phyloP scores from a whole-genome alignment of 805 yeast species.

The Saccharomycopsis fibuligera region DNA sequence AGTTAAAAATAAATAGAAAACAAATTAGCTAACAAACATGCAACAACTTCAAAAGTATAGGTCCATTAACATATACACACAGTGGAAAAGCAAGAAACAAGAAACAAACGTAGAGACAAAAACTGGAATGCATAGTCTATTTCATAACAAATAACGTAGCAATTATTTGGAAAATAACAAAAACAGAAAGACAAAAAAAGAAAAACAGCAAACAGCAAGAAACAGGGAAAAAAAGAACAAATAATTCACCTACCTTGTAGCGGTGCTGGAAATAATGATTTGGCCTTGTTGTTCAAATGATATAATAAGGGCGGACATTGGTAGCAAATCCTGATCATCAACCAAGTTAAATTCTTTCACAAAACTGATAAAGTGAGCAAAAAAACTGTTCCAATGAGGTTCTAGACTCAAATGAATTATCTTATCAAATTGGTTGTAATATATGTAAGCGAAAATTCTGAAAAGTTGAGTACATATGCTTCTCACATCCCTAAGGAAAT shows the following conservation, averaged over 20 bases:
- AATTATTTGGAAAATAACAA: background rate
- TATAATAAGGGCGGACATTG: slow-evolving; percentile 70
- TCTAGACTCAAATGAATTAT: slow-evolving; percentile 87
- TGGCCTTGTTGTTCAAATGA: slow-evolving; percentile 83
- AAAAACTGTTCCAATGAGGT: slow-evolving; percentile 97
- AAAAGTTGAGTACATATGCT: slow-evolving; percentile 90
- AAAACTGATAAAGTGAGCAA: slow-evolving; percentile 89
- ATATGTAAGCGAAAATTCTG: slow-evolving; percentile 90
- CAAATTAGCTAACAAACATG: too few species aligned
- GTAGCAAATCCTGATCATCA: slow-evolving; percentile 73
- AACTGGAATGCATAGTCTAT: too few species aligned
- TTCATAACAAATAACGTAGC: background rate
- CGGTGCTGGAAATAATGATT: slow-evolving; percentile 33
- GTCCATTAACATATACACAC: too few species aligned
- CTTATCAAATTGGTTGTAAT: slow-evolving; percentile 90
- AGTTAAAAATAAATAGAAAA: too few species aligned
- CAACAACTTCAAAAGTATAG: too few species aligned
- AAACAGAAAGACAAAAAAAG: background rate
- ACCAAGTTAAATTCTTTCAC: slow-evolving; percentile 77
- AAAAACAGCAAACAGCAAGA: background rate
- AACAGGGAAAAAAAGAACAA: background rate
- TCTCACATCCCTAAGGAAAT: slow-evolving; percentile 73
- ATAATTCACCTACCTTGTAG: background rate
- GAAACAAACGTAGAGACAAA: too few species aligned
- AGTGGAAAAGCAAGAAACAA: too few species aligned